Evolutionary conservation across 164 flowering plant species (phyloP), one percentile per base, ranked within the genome.

Genomic region (Sedum album): DNA sequence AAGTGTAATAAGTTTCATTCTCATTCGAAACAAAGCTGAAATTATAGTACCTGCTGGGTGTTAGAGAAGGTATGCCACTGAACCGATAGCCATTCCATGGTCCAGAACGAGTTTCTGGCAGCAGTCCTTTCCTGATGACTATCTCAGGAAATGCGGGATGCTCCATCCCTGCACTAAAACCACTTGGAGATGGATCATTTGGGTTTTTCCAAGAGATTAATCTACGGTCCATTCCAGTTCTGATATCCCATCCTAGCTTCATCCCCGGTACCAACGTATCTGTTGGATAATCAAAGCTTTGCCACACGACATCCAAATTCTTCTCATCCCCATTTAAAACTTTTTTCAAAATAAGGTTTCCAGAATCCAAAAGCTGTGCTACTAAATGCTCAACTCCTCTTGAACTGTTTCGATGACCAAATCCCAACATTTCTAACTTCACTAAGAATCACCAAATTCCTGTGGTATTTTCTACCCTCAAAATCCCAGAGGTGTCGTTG

Each of bases 211-310:
- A 82, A 2, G 82, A 68, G 4, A 81, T 21, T 10, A 76, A 11
- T 0, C 62, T 23, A 68, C 77, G 55, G 1, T 71, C 25, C 15
- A 68, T 48, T 8, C 72, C 74, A 15, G 60, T 71, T 33, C 41
- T 73, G 5, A 69, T 55, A 73, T 77, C 73, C 69, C 69, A 64
- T 33, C 81, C 81, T 2, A 73, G 61, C 71, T 78, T 78, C 81
- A 78, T 78, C 20, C 71, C 81, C 3, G 81, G 69, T 10, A 76
- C 48, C 20, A 71, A n/a, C 1, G 81, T 73, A 60, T 79, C 76
- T 17, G 71, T 35, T 15, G 84, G 84, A 69, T 79, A 67, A 39
- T 78, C 87, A 60, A 85, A 83, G 57, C 93, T 89, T 68, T 89
- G 81, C 97, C 97, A 91, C 11, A 88, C 64, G 2, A 73, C 18